Conservation (phyloP, 768 basidiomycete species). For the Suillus tomentosus region DNA sequence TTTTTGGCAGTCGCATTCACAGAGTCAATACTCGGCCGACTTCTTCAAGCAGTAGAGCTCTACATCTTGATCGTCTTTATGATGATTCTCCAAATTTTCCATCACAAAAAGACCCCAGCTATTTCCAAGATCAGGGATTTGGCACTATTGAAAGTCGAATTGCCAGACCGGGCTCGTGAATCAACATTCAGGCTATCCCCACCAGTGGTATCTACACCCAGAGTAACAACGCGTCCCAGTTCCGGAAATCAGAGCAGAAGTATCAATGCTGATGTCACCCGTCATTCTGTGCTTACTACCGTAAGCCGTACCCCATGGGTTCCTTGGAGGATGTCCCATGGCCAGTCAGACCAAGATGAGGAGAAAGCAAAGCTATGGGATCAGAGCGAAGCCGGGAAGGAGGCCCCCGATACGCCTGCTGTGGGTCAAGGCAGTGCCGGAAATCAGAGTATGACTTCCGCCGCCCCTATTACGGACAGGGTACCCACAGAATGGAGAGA, state of each 20-base stretch:
- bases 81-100: constrained; percentile 48
- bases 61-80: constrained; percentile 63
- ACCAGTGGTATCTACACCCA: constrained; percentile 28
- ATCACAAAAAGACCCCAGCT: constrained; percentile 23
- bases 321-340: constrained; percentile 30
- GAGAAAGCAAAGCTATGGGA: constrained; percentile 36
- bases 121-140: constrained; percentile 1
- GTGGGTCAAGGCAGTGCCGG: constrained; percentile 8
- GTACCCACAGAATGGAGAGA: constrained; percentile 15
- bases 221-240: constrained; percentile 23
- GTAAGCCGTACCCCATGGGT: constrained; percentile 42
- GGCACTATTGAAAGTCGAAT: constrained; percentile 14
- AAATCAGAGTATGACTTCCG: background rate
- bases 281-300: constrained; percentile 23
- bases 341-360: constrained; percentile 22
- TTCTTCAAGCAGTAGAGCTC: constrained; percentile 61
- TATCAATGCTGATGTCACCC: constrained; percentile 18
- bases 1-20: constrained; percentile 58
- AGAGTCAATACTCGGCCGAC: constrained; percentile 68
- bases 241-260: constrained; percentile 11
- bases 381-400: constrained; percentile 34
- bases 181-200: constrained; percentile 28
- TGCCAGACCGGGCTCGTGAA: constrained; percentile 29
- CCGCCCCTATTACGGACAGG: constrained; percentile 10
- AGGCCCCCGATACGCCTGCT: constrained; percentile 17